These are phyloP conservation scores for Penicillium robsamsonii DNA, from an alignment of 495 filamentous ascomycete genomes.

Conservation along the genomic window DNA sequence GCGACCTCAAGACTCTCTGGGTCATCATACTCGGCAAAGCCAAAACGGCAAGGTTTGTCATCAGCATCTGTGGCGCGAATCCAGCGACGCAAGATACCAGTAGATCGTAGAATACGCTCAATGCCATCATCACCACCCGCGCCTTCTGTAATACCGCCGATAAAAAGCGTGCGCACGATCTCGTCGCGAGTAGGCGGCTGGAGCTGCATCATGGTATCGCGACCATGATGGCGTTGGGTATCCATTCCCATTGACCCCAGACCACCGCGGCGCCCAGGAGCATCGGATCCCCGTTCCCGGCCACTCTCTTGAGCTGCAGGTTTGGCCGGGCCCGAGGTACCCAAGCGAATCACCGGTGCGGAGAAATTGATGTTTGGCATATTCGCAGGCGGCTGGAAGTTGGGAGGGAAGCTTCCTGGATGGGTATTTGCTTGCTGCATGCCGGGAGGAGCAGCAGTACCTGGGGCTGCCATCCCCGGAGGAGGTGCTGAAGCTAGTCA, in stretches of 20 bases:
- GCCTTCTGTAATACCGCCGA: constrained; percentile 81
- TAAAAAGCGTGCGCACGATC: constrained; percentile 83
- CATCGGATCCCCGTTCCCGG: constrained; percentile 48
- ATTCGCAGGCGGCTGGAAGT: constrained; percentile 87
- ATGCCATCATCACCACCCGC: constrained; percentile 75
- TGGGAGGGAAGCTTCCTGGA: constrained; percentile 73
- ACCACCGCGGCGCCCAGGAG: constrained; percentile 59
- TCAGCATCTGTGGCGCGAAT: constrained; percentile 77
- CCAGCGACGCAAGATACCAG: constrained; percentile 81
- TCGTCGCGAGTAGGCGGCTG: constrained; percentile 88
- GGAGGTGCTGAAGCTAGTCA: constrained; percentile 34
- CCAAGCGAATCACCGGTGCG: constrained; percentile 92
- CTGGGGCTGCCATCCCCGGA: constrained; percentile 60
- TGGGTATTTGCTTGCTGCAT: constrained; percentile 70
- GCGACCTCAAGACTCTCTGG: constrained; percentile 83
- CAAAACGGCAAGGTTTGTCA: constrained; percentile 82
- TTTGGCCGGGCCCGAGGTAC: constrained; percentile 65
- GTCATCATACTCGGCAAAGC: constrained; percentile 96
- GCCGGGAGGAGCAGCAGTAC: constrained; percentile 73
- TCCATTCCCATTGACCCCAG: constrained; percentile 67
- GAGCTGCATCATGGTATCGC: constrained; percentile 74
- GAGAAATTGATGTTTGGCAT: constrained; percentile 98
- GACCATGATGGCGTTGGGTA: constrained; percentile 63
- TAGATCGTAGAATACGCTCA: constrained; percentile 74
- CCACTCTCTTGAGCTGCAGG: constrained; percentile 53